Percentiles rank a stretch among this genome's conserved stretches.
Evolutionary conservation across 192 early-diverging fungal genomes (phyloP).

Genomic region (Gigaspora rosea): DNA sequence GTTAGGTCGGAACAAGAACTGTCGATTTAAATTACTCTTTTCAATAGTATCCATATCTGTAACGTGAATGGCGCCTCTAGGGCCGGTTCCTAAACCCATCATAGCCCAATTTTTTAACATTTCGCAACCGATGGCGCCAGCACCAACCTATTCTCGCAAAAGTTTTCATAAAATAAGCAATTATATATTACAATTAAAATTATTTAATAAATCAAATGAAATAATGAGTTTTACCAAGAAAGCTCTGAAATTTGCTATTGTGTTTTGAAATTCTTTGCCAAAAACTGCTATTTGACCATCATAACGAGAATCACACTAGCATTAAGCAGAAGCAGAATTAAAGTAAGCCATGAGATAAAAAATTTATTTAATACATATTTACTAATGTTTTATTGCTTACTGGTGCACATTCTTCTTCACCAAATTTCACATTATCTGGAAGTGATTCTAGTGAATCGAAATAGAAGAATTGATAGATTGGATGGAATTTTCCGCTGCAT

Average conservation of each 20-base stretch:
- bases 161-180: too few species aligned
- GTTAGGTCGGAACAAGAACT: constrained; percentile 92
- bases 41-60: constrained; percentile 99
- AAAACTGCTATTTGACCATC: constrained; percentile 97
- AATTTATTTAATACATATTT: not conserved
- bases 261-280: constrained; percentile 87
- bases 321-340: not conserved
- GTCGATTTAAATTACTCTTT: constrained; percentile 98
- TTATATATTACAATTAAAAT: too few species aligned
- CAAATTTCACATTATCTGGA: constrained; percentile 64
- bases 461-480: constrained; percentile 90
- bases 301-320: constrained; percentile 80
- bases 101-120: constrained; percentile 99
- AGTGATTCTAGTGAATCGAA: constrained; percentile 97
- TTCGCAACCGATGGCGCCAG: constrained; percentile 99
- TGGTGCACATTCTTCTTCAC: constrained; percentile 77
- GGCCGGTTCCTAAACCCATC: constrained; percentile 85
- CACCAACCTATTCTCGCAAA: constrained; percentile 59
- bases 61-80: constrained; percentile 78
- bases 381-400: constrained; percentile 34
- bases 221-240: constrained; percentile 64
- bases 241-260: constrained; percentile 81
- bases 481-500: constrained; percentile 95
- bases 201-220: not conserved
- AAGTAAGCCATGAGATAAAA: not conserved